A percentile compares a stretch with the other conserved stretches of the same genome.
These are phyloP conservation scores for Amniculicola lignicola DNA, from an alignment of 495 filamentous ascomycete species.

Conservation along the genomic window DNA sequence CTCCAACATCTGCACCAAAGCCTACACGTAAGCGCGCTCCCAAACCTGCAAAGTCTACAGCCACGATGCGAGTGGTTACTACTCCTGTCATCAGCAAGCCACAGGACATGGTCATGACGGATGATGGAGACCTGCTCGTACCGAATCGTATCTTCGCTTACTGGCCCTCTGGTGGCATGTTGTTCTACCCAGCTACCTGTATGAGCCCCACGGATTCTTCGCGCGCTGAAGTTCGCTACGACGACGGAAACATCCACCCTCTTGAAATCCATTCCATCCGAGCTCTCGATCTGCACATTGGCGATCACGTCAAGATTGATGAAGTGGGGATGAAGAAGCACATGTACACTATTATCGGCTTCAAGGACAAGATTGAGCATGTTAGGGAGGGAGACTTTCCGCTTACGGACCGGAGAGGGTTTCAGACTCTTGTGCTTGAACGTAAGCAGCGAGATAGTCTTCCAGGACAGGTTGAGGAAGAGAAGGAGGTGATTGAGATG, in stretches of 20 bases:
- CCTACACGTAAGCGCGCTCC: too few relatives aligned
- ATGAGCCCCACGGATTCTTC: conserved; percentile 22
- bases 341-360: conserved; percentile 41
- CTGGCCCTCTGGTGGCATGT: conserved; percentile 38
- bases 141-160: conserved; percentile 43
- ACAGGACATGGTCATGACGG: conserved; percentile 1
- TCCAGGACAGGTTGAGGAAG: background rate
- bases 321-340: conserved; percentile 37
- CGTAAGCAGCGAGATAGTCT: conserved; percentile 38
- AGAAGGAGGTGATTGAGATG: conserved; percentile 29
- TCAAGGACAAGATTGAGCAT: conserved; percentile 32
- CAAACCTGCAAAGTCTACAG: too few relatives aligned
- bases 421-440: conserved; percentile 33
- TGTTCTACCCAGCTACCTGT: conserved; percentile 47
- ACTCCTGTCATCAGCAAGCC: background rate
- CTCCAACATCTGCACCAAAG: too few relatives aligned
- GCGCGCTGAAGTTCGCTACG: conserved; percentile 39
- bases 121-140: conserved; percentile 2
- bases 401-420: conserved; percentile 39
- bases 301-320: conserved; percentile 46
- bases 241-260: conserved; percentile 40
- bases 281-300: conserved; percentile 39
- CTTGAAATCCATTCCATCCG: conserved; percentile 31
- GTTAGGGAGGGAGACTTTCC: conserved; percentile 22
- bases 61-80: too few relatives aligned